A percentile compares a stretch with the other conserved stretches of the same genome.
These are phyloP conservation scores for Chaetomium tenue DNA, from an alignment of 495 filamentous ascomycete genomes.

Conservation along the genomic window DNA sequence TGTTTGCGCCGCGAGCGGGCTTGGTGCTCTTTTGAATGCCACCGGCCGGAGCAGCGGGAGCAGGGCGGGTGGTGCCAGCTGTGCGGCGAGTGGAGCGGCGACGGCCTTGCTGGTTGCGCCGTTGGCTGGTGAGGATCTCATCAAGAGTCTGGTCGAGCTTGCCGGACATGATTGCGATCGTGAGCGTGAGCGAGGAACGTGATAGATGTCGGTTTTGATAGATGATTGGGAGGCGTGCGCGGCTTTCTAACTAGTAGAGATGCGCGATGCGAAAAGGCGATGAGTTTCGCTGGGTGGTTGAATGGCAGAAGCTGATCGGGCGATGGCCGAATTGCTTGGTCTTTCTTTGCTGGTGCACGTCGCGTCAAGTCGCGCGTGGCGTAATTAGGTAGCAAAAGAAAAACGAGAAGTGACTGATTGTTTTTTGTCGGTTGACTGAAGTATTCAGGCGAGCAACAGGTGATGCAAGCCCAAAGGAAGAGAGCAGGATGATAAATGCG, in stretches of 20 bases:
- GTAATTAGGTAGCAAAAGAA: slow-evolving; percentile 13
- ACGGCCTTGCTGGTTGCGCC: slow-evolving; percentile 54
- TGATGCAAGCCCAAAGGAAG: slow-evolving; percentile 42
- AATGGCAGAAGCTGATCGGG: slow-evolving; percentile 16
- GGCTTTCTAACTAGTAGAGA: not conserved
- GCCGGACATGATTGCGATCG: slow-evolving; percentile 67
- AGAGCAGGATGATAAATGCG: slow-evolving; percentile 30
- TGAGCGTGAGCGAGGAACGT: slow-evolving; percentile 13
- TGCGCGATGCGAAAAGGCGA: slow-evolving; percentile 13
- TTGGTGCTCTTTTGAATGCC: slow-evolving; percentile 81
- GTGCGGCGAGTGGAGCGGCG: slow-evolving; percentile 52
- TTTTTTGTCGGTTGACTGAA: slow-evolving; percentile 2
- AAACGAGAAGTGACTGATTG: not conserved
- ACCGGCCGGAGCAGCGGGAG: slow-evolving; percentile 67
- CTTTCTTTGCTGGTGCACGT: slow-evolving; percentile 19
- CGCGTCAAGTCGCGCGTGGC: slow-evolving; percentile 26
- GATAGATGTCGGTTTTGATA: slow-evolving; percentile 20
- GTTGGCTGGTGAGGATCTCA: slow-evolving; percentile 82
- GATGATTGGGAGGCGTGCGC: slow-evolving; percentile 1
- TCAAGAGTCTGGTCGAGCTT: slow-evolving; percentile 96
- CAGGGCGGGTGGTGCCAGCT: slow-evolving; percentile 51
- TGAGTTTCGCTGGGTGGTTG: slow-evolving; percentile 14
- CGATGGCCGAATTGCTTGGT: slow-evolving; percentile 2
- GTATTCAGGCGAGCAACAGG: slow-evolving; percentile 39
- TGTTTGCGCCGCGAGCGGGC: slow-evolving; percentile 57